These are phyloP conservation scores for Elsinoe australis DNA, from an alignment of 2,329 filamentous ascomycete genomes.

Conservation along the genomic window DNA sequence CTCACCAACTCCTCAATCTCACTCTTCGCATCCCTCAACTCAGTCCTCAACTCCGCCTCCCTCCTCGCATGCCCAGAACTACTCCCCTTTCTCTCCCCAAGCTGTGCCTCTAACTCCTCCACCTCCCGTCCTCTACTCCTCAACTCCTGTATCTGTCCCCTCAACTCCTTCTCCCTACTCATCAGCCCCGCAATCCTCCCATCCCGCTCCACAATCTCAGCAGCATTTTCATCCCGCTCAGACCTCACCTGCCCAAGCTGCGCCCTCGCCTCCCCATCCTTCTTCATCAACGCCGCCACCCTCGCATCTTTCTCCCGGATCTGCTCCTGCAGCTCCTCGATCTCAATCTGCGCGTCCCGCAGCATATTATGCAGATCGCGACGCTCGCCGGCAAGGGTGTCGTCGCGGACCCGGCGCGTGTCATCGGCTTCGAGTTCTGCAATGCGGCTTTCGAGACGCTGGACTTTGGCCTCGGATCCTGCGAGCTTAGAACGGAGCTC, in stretches of 20 bases:
- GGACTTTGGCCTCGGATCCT: conserved; percentile 31
- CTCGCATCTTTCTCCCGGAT: conserved; percentile 61
- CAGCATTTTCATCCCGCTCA: conserved; percentile 40
- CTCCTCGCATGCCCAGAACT: conserved; percentile 30
- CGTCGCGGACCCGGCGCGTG: conserved; percentile 40
- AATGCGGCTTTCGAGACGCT: conserved; percentile 46
- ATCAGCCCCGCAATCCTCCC: conserved; percentile 24
- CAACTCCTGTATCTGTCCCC: conserved; percentile 29
- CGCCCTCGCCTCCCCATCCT: conserved; percentile 53
- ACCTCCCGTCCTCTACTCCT: conserved; percentile 27
- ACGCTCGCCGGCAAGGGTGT: conserved; percentile 47
- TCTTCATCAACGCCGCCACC: conserved; percentile 49
- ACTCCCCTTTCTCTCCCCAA: conserved; percentile 39
- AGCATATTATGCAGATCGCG: conserved; percentile 54
- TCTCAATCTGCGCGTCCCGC: conserved; percentile 52
- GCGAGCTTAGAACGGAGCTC: conserved; percentile 29
- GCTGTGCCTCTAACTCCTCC: conserved; percentile 35
- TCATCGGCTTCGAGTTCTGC: conserved; percentile 51
- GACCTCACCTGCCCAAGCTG: conserved; percentile 56
- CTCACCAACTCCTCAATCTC: conserved; percentile 30
- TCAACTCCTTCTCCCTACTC: conserved; percentile 33
- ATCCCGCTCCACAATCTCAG: conserved; percentile 47
- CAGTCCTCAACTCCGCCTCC: conserved; percentile 35
- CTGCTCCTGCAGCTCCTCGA: conserved; percentile 56
- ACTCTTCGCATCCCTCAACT: conserved; percentile 29